Percentiles rank a stretch among this genome's conserved stretches.
phyloP scores from a whole-genome alignment of 2,329 filamentous ascomycete species.

The Periconia sp. region DNA sequence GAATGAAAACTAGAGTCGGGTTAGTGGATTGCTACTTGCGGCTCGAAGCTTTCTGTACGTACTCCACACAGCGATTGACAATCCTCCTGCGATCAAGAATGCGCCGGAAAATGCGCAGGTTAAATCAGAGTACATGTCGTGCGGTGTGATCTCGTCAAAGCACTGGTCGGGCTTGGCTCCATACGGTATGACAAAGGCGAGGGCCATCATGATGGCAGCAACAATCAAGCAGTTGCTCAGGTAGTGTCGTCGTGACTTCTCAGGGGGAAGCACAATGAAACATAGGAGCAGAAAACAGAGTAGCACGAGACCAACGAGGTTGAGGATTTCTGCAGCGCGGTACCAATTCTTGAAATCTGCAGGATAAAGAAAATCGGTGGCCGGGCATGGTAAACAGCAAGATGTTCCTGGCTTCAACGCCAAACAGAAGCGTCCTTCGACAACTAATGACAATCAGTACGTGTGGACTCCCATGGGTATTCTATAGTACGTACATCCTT shows the following conservation, averaged over 20 bases:
- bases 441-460: slow-evolving; percentile 48
- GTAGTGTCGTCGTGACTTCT: slow-evolving; percentile 91
- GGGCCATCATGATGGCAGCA: slow-evolving; percentile 74
- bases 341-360: slow-evolving; percentile 60
- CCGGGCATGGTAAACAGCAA: slow-evolving; percentile 90
- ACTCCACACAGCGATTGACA: slow-evolving; percentile 79
- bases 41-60: slow-evolving; percentile 39
- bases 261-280: slow-evolving; percentile 77
- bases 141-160: slow-evolving; percentile 85
- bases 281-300: slow-evolving; percentile 77
- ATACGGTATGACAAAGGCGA: slow-evolving; percentile 89
- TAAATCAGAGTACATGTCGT: slow-evolving; percentile 81
- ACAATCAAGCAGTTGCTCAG: slow-evolving; percentile 83
- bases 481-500: slow-evolving; percentile 64
- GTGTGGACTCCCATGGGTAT: not conserved
- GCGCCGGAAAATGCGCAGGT: slow-evolving; percentile 88
- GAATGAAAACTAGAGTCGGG: slow-evolving; percentile 65
- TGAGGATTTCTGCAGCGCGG: slow-evolving; percentile 76
- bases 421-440: slow-evolving; percentile 61
- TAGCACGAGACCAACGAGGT: slow-evolving; percentile 70
- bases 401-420: slow-evolving; percentile 51
- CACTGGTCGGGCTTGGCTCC: slow-evolving; percentile 79
- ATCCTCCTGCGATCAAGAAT: slow-evolving; percentile 82
- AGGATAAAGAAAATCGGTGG: slow-evolving; percentile 73
- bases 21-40: not conserved